phyloP scores from a whole-genome alignment of 192 early-diverging fungal genomes.

The Backusella psychrophila region DNA sequence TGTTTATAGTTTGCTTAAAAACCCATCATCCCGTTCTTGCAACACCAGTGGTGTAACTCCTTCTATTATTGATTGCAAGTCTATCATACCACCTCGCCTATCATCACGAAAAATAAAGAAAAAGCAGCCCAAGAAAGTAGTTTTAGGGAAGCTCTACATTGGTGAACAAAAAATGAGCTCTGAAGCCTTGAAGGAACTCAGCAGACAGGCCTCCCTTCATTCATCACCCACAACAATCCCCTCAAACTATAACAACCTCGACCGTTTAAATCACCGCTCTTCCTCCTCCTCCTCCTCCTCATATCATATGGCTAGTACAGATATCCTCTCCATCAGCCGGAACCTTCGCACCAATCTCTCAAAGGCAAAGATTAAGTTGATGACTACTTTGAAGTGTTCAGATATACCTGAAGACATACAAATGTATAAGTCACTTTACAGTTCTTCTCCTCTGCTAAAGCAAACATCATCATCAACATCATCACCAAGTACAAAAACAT shows the following conservation, averaged over 20 bases:
- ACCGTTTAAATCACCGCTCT: neutral
- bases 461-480: neutral
- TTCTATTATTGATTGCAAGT: slow-evolving; percentile 4
- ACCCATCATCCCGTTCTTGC: neutral
- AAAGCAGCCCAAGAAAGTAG: slow-evolving; percentile 3
- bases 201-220: neutral
- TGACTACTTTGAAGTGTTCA: neutral
- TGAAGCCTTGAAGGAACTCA: slow-evolving; percentile 8
- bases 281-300: neutral
- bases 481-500: neutral
- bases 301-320: neutral
- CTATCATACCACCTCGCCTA: neutral
- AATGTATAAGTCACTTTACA: slow-evolving; percentile 9
- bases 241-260: neutral
- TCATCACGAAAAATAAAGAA: slow-evolving; percentile 11
- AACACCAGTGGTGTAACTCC: neutral
- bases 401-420: slow-evolving; percentile 8
- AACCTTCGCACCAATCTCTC: neutral
- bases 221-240: neutral
- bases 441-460: neutral
- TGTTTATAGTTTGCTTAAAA: neutral
- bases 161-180: slow-evolving; percentile 13
- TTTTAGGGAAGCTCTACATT: neutral
- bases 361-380: slow-evolving; percentile 8
- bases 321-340: slow-evolving; percentile 10